These are phyloP conservation scores for Geotrichum fermentans DNA, from an alignment of 1,139 yeast species.

Conservation along the genomic window DNA sequence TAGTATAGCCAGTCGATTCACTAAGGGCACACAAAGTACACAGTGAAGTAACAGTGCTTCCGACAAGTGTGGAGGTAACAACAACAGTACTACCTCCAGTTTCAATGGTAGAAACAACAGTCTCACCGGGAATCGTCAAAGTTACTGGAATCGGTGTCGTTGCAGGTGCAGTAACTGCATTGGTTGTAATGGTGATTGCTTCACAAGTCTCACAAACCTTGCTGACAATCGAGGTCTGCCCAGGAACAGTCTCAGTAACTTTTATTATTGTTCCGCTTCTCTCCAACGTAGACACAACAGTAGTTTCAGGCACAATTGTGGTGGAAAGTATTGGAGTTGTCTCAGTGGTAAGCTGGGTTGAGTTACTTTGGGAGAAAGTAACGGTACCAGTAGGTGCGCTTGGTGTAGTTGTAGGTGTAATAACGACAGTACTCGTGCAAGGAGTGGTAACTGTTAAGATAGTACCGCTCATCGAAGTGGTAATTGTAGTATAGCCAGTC, in stretches of 20 bases:
- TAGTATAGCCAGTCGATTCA: neutral
- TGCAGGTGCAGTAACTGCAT: neutral
- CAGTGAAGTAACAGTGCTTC: neutral
- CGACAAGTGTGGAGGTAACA: neutral
- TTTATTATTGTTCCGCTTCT: neutral
- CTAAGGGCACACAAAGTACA: neutral
- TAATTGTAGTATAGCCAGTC: constrained; percentile 1
- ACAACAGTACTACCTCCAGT: neutral
- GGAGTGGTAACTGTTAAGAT: no score
- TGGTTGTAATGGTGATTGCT: neutral
- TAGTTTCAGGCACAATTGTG: neutral
- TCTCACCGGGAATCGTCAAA: neutral
- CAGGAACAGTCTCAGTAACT: neutral
- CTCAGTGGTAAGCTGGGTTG: neutral
- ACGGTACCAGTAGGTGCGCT: neutral
- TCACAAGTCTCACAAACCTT: neutral
- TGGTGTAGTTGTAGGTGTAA: neutral
- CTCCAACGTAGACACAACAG: neutral
- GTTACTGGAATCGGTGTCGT: neutral
- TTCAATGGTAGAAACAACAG: neutral
- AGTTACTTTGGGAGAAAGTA: neutral
- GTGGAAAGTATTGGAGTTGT: neutral
- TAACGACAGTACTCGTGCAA: neutral
- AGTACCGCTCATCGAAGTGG: no score
- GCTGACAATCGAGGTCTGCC: neutral